Percentiles rank a stretch among this genome's conserved stretches.
Evolutionary conservation across 768 basidiomycete species (phyloP).

Genomic region (Tylopilus sp.): DNA sequence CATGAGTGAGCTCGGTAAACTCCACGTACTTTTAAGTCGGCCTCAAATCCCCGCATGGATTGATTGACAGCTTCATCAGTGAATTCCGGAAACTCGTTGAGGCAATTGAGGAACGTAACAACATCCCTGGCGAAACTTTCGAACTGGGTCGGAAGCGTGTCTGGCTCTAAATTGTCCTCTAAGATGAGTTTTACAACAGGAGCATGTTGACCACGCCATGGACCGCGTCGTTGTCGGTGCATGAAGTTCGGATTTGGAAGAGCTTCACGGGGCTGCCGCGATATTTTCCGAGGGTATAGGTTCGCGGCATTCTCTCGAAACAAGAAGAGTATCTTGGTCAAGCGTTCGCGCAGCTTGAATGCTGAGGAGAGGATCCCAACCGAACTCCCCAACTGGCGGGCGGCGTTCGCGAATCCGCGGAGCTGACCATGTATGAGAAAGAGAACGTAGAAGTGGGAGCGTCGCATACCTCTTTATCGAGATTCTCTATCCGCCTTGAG

Average conservation of each 20-base stretch:
- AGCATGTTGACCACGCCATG: slow-evolving; percentile 34
- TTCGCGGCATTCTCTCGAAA: slow-evolving; percentile 57
- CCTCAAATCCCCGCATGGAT: slow-evolving; percentile 47
- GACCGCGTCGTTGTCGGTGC: slow-evolving; percentile 28
- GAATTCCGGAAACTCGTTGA: slow-evolving; percentile 57
- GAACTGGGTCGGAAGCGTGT: slow-evolving; percentile 46
- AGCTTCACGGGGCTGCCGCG: slow-evolving; percentile 36
- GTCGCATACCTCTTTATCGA: slow-evolving; percentile 45
- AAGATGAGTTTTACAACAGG: slow-evolving; percentile 36
- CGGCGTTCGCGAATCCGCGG: slow-evolving; percentile 52
- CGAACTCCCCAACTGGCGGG: slow-evolving; percentile 53
- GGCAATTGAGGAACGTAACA: slow-evolving; percentile 48
- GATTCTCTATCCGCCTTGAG: slow-evolving; percentile 41
- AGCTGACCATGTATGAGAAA: slow-evolving; percentile 32
- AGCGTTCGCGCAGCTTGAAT: slow-evolving; percentile 47
- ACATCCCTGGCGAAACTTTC: slow-evolving; percentile 47
- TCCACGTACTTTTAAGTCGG: slow-evolving; percentile 43
- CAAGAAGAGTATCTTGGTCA: slow-evolving; percentile 47
- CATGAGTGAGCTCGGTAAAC: background rate
- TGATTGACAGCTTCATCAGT: slow-evolving; percentile 50
- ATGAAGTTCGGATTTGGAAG: slow-evolving; percentile 37
- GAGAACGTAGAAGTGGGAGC: background rate
- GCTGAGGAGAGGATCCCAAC: slow-evolving; percentile 56
- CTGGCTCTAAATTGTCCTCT: slow-evolving; percentile 43
- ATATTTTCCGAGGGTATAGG: slow-evolving; percentile 49